A percentile compares a stretch with the other conserved stretches of the same genome.
phyloP scores from a whole-genome alignment of 345 rosid species.

The Sisymbrium irio region DNA sequence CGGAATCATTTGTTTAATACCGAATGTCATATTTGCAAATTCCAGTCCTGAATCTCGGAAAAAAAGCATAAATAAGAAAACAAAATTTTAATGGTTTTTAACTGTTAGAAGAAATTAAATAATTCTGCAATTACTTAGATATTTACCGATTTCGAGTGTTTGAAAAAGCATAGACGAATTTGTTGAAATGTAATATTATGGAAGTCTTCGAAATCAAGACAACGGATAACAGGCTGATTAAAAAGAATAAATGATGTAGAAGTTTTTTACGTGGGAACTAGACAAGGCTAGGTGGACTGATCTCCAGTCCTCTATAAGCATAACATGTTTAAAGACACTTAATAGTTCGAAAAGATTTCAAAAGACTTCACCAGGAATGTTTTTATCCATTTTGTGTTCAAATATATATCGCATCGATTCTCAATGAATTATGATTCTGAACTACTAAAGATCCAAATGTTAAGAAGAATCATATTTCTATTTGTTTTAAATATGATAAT shows the following conservation, averaged over 20 bases:
- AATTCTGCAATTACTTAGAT: not conserved
- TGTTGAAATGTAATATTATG: not conserved
- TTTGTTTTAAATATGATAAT: too few relatives aligned
- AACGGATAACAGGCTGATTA: not conserved
- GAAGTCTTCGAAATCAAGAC: not conserved
- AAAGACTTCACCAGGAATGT: not conserved
- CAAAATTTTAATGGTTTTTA: not conserved
- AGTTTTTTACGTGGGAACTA: not conserved
- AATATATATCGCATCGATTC: too few relatives aligned
- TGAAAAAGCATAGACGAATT: not conserved
- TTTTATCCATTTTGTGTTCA: too few relatives aligned
- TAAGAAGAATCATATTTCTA: too few relatives aligned
- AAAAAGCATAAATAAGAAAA: too few relatives aligned
- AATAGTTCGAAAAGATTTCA: not conserved
- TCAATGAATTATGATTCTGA: too few relatives aligned
- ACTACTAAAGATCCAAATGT: too few relatives aligned
- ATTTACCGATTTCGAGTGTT: not conserved
- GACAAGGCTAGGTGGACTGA: not conserved
- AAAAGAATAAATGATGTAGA: not conserved
- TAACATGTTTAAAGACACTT: not conserved
- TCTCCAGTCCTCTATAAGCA: not conserved
- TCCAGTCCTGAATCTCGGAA: too few relatives aligned
- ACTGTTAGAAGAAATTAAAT: not conserved
- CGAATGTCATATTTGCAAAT: too few relatives aligned
- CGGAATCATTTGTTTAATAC: too few relatives aligned